Conservation (phyloP, 176 grass and related monocot species). For the Alopecurus myosuroides region DNA sequence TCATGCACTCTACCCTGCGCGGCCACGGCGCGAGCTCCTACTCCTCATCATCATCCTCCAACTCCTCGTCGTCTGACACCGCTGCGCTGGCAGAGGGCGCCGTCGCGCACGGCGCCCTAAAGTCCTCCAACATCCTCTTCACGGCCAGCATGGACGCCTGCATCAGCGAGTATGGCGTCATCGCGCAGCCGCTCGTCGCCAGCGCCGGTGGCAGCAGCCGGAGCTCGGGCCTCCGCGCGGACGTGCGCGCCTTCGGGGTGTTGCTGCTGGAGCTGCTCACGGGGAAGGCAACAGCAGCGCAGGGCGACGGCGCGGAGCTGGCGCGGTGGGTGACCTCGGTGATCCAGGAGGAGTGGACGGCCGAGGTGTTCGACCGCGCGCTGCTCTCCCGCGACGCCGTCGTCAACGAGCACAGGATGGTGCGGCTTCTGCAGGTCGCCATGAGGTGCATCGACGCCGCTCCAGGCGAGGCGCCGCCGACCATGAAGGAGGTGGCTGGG, state of each 20-base stretch:
- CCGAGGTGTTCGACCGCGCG: conserved; percentile 60
- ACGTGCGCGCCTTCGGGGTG: conserved; percentile 47
- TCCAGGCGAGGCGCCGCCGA: conserved; percentile 17
- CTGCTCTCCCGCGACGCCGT: conserved; percentile 32
- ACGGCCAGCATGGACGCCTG: conserved; percentile 46
- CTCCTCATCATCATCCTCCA: conserved; percentile 9
- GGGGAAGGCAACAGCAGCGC: conserved; percentile 34
- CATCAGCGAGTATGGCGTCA: conserved; percentile 64
- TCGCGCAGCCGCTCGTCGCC: not conserved
- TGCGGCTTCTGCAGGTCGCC: conserved; percentile 52
- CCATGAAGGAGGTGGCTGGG: conserved; percentile 36
- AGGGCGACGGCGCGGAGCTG: conserved; percentile 49
- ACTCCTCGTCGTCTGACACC: not conserved
- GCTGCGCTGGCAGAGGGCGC: not conserved
- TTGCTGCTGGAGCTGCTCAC: conserved; percentile 65
- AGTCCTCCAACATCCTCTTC: conserved; percentile 66
- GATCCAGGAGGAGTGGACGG: conserved; percentile 73
- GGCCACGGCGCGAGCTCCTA: not conserved
- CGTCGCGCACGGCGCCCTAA: conserved; percentile 58
- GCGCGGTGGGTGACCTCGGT: conserved; percentile 59
- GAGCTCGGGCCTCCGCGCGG: conserved; percentile 8
- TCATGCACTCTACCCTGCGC: conserved; percentile 45
- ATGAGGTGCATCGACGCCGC: conserved; percentile 43
- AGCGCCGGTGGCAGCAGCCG: not conserved
- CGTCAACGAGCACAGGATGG: conserved; percentile 44